These are phyloP conservation scores for Yamadazyma akitaensis DNA, from an alignment of 805 yeast genomes.

Conservation along the genomic window DNA sequence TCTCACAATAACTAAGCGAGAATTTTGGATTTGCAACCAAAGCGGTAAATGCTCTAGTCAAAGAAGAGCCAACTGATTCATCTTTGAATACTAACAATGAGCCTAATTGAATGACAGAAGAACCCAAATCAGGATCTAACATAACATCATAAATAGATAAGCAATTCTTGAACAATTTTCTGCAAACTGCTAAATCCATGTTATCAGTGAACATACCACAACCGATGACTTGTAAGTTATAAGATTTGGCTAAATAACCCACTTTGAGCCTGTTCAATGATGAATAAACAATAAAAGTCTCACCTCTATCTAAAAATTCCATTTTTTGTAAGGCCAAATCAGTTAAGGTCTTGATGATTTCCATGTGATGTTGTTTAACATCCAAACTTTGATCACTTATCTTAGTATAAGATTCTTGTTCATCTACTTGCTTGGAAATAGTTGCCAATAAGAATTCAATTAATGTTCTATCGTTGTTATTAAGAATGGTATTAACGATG, in stretches of 20 bases:
- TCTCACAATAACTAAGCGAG: conserved; percentile 42
- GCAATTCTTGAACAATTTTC: conserved; percentile 47
- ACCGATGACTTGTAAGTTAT: conserved; percentile 58
- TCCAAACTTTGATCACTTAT: conserved; percentile 12
- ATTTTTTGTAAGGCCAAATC: conserved; percentile 37
- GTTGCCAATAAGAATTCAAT: conserved; percentile 27
- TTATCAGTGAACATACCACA: conserved; percentile 50
- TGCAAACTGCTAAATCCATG: conserved; percentile 42
- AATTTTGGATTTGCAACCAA: conserved; percentile 56
- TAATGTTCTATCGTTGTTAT: conserved; percentile 22
- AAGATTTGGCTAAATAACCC: conserved; percentile 53
- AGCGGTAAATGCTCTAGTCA: conserved; percentile 46
- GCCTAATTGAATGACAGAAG: conserved; percentile 53
- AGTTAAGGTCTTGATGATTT: conserved; percentile 27
- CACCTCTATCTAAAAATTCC: conserved; percentile 54
- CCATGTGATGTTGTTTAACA: conserved; percentile 23
- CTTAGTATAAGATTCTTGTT: conserved; percentile 4
- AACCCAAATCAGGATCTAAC: conserved; percentile 50
- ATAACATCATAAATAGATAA: conserved; percentile 52
- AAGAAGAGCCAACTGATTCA: conserved; percentile 32
- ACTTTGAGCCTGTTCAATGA: conserved; percentile 45
- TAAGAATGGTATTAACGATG: conserved; percentile 28
- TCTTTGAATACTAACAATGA: conserved; percentile 48
- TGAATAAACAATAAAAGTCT: conserved; percentile 51
- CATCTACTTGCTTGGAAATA: conserved; percentile 21